These are phyloP conservation scores for Pleurotus giganteus DNA, from an alignment of 768 basidiomycete species.

Conservation along the genomic window DNA sequence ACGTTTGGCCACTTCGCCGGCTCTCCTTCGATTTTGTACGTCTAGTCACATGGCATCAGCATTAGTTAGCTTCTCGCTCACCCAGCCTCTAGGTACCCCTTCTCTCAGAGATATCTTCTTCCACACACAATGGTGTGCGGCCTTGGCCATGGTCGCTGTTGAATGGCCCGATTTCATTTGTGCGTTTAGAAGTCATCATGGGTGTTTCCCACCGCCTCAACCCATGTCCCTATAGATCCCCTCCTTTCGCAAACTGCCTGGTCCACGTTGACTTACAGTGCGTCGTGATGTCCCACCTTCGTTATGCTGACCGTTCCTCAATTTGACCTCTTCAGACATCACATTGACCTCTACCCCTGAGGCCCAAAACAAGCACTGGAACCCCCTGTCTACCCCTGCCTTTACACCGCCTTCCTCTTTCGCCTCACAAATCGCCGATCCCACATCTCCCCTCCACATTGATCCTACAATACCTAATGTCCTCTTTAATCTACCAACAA, in stretches of 20 bases:
- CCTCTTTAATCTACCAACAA: constrained; percentile 66
- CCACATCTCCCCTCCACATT: constrained; percentile 75
- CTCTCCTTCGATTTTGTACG: constrained; percentile 87
- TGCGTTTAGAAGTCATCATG: constrained; percentile 12
- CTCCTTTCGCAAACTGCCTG: constrained; percentile 85
- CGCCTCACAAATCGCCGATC: constrained; percentile 67
- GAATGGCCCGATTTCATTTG: constrained; percentile 93
- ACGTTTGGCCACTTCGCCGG: constrained; percentile 78
- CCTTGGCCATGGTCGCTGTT: constrained; percentile 90
- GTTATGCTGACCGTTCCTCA: constrained; percentile 8
- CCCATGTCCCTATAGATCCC: constrained; percentile 60
- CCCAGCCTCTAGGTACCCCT: constrained; percentile 68
- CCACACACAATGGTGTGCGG: constrained; percentile 90
- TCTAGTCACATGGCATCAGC: constrained; percentile 15
- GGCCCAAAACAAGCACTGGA: constrained; percentile 51
- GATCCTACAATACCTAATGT: constrained; percentile 65
- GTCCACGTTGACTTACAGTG: constrained; percentile 79
- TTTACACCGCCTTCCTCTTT: constrained; percentile 73
- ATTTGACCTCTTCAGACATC: constrained; percentile 50
- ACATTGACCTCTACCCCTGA: constrained; percentile 54
- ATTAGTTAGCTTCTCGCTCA: constrained; percentile 3
- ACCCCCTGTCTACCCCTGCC: constrained; percentile 55
- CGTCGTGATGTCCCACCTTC: constrained; percentile 13
- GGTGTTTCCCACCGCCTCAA: constrained; percentile 4
- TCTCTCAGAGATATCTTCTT: constrained; percentile 90